Base-by-base conservation (phyloP, 768 basidiomycete species). In the Scleroderma bovista region DNA sequence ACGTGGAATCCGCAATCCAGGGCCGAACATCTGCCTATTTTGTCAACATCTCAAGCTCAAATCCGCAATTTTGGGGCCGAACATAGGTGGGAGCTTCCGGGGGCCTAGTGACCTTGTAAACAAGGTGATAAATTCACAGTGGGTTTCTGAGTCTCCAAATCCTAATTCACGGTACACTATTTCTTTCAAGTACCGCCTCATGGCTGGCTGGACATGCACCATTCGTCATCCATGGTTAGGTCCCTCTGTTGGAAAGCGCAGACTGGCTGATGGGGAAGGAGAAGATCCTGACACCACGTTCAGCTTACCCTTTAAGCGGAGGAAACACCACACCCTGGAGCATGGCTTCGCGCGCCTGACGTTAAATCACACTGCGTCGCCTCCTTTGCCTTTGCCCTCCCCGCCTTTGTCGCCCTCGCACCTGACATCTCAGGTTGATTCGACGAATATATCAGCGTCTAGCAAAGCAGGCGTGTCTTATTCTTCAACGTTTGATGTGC, bases 271-370 rank as follows among this genome's bases (percentile, higher is more conserved):
- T 48, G n/a, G n/a, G n/a, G 44, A 37, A 54, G 53, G 44, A 59
- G 62, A 60, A 24, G 56, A 56, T 41, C 56, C 43, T 48, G 51
- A 57, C 46, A 53, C 12, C 46, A 43, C 33, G 34, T 51, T 19
- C 11, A 72, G 74, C n/a, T 20, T 67, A n/a, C 77, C 72, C 20
- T 61, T 58, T 16, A 82, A 84, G 63, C 75, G 81, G 8, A 72
- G 70, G 46, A 72, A 74, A 57, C 75, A 67, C 58, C 71, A 62
- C 54, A 67, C 68, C 17, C 68, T 86, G 3, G 84, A 86, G 65
- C 69, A 68, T 45, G 80, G 79, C 2, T 65, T 86, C 42, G 80
- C 82, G 17, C 72, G 78, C 55, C 72, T 86, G 58, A 60, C 66
- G 0, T 64, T 75, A 16, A 60, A 42, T 37, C 44, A 42, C 20